Conservation (phyloP, 2,329 filamentous ascomycete species). For the Trichoderma brevicompactum region DNA sequence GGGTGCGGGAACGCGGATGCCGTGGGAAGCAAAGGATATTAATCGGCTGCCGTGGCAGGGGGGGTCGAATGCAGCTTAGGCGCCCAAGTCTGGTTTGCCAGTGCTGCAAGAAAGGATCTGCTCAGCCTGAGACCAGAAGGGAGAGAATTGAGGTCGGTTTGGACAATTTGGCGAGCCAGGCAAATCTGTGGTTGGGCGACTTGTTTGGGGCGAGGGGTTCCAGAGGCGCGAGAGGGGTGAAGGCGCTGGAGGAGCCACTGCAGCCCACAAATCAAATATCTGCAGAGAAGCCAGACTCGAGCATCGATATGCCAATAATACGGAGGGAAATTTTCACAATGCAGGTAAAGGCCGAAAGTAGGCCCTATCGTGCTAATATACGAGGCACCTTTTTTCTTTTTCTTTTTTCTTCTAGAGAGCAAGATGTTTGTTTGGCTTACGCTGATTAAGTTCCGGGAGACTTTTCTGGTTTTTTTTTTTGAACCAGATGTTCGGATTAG, state of each 20-base stretch:
- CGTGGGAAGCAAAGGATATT: slow-evolving; percentile 22
- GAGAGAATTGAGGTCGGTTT: slow-evolving; percentile 29
- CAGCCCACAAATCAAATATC: slow-evolving; percentile 25
- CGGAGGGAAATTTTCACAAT: neutral
- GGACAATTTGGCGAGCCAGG: slow-evolving; percentile 7
- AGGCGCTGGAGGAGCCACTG: slow-evolving; percentile 28
- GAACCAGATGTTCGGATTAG: neutral
- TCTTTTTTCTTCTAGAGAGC: neutral
- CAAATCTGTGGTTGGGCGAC: slow-evolving; percentile 29
- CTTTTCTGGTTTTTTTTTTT: neutral
- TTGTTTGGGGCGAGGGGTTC: slow-evolving; percentile 29
- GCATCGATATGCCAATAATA: slow-evolving; percentile 11
- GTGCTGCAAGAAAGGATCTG: slow-evolving; percentile 14
- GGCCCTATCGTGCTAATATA: slow-evolving; percentile 5
- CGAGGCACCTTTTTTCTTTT: slow-evolving; percentile 1
- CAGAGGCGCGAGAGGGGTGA: slow-evolving; percentile 25
- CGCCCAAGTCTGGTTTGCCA: slow-evolving; percentile 1
- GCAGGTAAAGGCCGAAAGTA: slow-evolving; percentile 1
- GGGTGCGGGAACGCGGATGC: slow-evolving; percentile 25
- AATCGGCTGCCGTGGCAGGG: neutral
- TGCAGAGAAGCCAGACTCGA: neutral
- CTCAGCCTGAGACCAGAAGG: slow-evolving; percentile 1
- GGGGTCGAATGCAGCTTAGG: neutral
- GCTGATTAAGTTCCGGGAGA: neutral
- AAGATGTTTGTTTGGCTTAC: neutral